A percentile compares a stretch with the other conserved stretches of the same genome.
phyloP scores from a whole-genome alignment of 192 early-diverging fungal genomes.

The Fimicolochytrium jonesii region DNA sequence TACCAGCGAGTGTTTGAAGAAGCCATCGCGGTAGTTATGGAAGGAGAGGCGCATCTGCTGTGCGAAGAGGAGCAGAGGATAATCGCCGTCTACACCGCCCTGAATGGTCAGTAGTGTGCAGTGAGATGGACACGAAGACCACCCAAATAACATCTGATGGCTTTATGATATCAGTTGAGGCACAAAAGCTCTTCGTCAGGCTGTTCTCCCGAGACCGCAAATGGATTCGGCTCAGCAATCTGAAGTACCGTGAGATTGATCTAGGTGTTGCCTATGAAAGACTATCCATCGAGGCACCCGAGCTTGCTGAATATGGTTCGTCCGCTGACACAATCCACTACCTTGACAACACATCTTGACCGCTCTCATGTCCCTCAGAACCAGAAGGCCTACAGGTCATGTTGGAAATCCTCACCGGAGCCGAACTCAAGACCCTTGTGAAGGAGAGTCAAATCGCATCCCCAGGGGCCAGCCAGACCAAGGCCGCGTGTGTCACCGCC shows the following conservation, averaged over 20 bases:
- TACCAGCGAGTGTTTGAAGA: slow-evolving; percentile 26
- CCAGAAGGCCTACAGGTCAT: too few species aligned
- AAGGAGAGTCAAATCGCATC: slow-evolving; percentile 5
- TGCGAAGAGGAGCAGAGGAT: background rate
- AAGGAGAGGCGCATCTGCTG: slow-evolving; percentile 9
- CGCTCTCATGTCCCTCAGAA: too few species aligned
- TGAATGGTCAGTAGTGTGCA: too few species aligned
- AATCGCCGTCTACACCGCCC: background rate
- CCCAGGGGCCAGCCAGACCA: background rate
- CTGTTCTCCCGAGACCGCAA: slow-evolving; percentile 15
- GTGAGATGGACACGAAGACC: too few species aligned
- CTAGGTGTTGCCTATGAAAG: background rate
- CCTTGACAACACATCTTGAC: too few species aligned
- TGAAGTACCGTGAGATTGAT: slow-evolving; percentile 18
- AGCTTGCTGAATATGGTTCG: too few species aligned
- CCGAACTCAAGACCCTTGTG: slow-evolving; percentile 6
- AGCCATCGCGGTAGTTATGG: background rate
- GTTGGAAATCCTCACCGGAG: background rate
- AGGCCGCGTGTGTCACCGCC: slow-evolving; percentile 1
- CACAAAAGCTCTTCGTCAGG: background rate
- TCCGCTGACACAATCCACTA: too few species aligned
- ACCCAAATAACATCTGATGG: too few species aligned
- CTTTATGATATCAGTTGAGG: background rate
- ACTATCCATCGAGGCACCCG: too few species aligned
- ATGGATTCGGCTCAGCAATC: slow-evolving; percentile 3